A percentile compares a stretch with the other conserved stretches of the same genome.
These are phyloP conservation scores for Rubia peregrina DNA, from an alignment of 305 asterid species.

Conservation along the genomic window DNA sequence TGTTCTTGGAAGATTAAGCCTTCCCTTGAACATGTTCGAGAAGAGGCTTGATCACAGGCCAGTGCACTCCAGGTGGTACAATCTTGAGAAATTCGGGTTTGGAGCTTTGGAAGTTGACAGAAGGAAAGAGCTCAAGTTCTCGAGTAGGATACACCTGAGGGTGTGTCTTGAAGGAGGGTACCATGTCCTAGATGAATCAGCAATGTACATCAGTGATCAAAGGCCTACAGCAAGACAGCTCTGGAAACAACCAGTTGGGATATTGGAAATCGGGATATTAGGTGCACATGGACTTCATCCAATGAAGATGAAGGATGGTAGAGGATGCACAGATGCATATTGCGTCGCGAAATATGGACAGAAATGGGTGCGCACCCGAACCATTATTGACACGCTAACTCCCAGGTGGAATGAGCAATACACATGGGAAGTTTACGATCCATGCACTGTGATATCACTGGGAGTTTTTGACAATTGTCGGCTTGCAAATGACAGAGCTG, in stretches of 20 bases:
- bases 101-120: slow-evolving; percentile 36
- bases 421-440: slow-evolving; percentile 61
- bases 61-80: slow-evolving; percentile 45
- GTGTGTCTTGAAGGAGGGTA: slow-evolving; percentile 58
- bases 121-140: slow-evolving; percentile 37
- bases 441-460: slow-evolving; percentile 47
- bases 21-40: slow-evolving; percentile 34
- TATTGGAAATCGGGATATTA: slow-evolving; percentile 46
- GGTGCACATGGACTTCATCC: slow-evolving; percentile 48
- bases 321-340: slow-evolving; percentile 50
- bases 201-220: slow-evolving; percentile 49
- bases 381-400: slow-evolving; percentile 39
- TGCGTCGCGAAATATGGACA: slow-evolving; percentile 55
- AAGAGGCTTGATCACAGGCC: slow-evolving; percentile 52
- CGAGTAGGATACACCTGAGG: slow-evolving; percentile 42
- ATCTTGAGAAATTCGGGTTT: slow-evolving; percentile 42
- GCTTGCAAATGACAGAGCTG: slow-evolving; percentile 33
- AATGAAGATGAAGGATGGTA: slow-evolving; percentile 48
- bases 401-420: slow-evolving; percentile 61
- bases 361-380: slow-evolving; percentile 54
- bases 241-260: slow-evolving; percentile 50
- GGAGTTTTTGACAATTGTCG: slow-evolving; percentile 52
- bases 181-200: slow-evolving; percentile 50
- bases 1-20: slow-evolving; percentile 30
- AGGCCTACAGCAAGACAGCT: slow-evolving; percentile 53